Conservation (phyloP, 495 filamentous ascomycete genomes). For the Podospora appendiculata region DNA sequence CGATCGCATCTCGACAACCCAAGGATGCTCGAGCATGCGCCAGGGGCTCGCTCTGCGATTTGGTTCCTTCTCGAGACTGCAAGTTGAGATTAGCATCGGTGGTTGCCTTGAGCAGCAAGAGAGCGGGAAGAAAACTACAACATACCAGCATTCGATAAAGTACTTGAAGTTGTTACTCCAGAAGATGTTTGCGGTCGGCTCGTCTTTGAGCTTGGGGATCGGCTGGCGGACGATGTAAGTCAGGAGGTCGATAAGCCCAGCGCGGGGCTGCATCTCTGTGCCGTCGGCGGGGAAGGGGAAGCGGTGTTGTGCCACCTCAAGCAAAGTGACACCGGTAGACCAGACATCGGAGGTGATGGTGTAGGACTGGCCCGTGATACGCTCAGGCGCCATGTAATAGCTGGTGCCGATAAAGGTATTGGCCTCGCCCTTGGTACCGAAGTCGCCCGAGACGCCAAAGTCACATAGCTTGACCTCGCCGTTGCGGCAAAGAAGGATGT, state of each 20-base stretch:
- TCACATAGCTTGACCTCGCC: slow-evolving; percentile 97
- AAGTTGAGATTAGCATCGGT: neutral
- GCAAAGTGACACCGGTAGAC: slow-evolving; percentile 89
- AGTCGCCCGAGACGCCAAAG: slow-evolving; percentile 95
- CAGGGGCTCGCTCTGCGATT: slow-evolving; percentile 82
- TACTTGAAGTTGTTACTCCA: slow-evolving; percentile 98
- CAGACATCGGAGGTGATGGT: slow-evolving; percentile 98
- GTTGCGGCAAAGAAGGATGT: slow-evolving; percentile 87
- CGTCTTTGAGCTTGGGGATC: slow-evolving; percentile 93
- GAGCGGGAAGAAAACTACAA: slow-evolving; percentile 15
- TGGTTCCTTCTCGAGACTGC: slow-evolving; percentile 88
- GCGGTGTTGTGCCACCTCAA: slow-evolving; percentile 95
- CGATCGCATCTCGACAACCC: slow-evolving; percentile 90
- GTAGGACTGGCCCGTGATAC: slow-evolving; percentile 94
- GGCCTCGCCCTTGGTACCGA: slow-evolving; percentile 95
- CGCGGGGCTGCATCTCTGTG: slow-evolving; percentile 77
- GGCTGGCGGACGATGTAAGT: slow-evolving; percentile 96
- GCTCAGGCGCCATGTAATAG: slow-evolving; percentile 98
- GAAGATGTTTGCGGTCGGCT: slow-evolving; percentile 68
- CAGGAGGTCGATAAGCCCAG: slow-evolving; percentile 86
- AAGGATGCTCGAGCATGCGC: slow-evolving; percentile 98
- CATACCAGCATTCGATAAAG: slow-evolving; percentile 98
- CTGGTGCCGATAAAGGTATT: slow-evolving; percentile 98
- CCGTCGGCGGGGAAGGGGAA: slow-evolving; percentile 98
- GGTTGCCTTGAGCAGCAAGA: neutral